Percentiles rank a stretch among this genome's conserved stretches.
Conservation (phyloP, 192 early-diverging fungal species). For the Mortierella hygrophila region DNA sequence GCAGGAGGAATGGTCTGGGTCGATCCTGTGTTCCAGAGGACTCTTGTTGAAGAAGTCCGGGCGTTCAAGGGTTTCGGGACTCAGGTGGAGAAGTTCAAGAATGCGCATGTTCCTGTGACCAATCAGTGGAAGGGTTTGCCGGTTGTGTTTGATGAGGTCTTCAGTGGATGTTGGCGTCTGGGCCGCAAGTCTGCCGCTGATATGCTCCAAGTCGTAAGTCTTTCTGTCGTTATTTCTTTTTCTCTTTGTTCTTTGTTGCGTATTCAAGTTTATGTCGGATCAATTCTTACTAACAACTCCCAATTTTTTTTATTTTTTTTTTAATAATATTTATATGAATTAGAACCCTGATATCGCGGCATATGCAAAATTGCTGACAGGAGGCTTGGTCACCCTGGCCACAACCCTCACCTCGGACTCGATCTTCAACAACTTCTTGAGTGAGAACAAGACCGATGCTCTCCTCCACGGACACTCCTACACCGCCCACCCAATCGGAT, state of each 20-base stretch:
- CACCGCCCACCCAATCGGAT: constrained; percentile 87
- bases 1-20: constrained; percentile 90
- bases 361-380: constrained; percentile 84
- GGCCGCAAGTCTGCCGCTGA: constrained; percentile 69
- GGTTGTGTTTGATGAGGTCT: constrained; percentile 88
- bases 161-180: constrained; percentile 79
- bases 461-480: constrained; percentile 88
- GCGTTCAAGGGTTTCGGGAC: constrained; percentile 43
- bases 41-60: constrained; percentile 68
- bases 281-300: constrained; percentile 2
- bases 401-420: constrained; percentile 73
- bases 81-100: constrained; percentile 22
- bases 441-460: constrained; percentile 73
- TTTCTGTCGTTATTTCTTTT: too few species aligned
- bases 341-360: constrained; percentile 80
- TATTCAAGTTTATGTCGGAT: not conserved
- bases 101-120: not conserved
- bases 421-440: constrained; percentile 77
- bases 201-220: constrained; percentile 70
- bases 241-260: not conserved
- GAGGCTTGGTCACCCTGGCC: constrained; percentile 78
- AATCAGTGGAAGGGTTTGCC: constrained; percentile 69
- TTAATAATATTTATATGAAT: constrained; percentile 16
- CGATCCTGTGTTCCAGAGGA: constrained; percentile 82
- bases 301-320: too few species aligned